Evolutionary conservation across 1,284 basidiomycete species (phyloP).

Genomic region (Ceratobasidium sp.): DNA sequence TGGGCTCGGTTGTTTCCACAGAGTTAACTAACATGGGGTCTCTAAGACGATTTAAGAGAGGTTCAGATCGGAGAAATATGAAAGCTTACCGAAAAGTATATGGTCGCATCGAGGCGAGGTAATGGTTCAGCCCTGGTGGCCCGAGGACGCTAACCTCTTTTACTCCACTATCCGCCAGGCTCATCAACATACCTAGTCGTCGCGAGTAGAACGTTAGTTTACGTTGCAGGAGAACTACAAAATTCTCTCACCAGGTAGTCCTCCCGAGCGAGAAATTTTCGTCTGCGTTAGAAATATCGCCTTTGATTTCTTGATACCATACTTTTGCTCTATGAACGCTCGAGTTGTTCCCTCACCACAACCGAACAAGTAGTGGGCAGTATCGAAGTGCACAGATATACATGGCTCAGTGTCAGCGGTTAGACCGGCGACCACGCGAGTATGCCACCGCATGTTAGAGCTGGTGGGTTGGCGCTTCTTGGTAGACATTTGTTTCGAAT

Average conservation of each 20-base stretch:
- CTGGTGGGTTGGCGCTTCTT: slow-evolving; percentile 29
- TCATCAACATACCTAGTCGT: slow-evolving; percentile 80
- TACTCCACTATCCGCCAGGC: slow-evolving; percentile 78
- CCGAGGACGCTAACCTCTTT: slow-evolving; percentile 74
- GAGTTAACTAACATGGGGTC: slow-evolving; percentile 65
- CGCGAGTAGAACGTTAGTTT: slow-evolving; percentile 21
- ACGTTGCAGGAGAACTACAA: background rate
- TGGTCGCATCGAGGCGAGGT: slow-evolving; percentile 76
- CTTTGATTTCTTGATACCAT: slow-evolving; percentile 73
- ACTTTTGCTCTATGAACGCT: slow-evolving; percentile 74
- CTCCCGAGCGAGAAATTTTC: slow-evolving; percentile 71
- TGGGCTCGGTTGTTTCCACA: slow-evolving; percentile 60
- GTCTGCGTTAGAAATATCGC: slow-evolving; percentile 81
- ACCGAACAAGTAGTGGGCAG: slow-evolving; percentile 88
- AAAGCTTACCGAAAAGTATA: slow-evolving; percentile 71
- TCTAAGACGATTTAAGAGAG: slow-evolving; percentile 56
- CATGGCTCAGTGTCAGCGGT: slow-evolving; percentile 84
- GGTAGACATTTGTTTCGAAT: slow-evolving; percentile 19
- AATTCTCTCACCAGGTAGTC: slow-evolving; percentile 73
- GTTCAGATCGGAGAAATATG: slow-evolving; percentile 25
- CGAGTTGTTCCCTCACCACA: slow-evolving; percentile 84
- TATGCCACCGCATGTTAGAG: slow-evolving; percentile 56
- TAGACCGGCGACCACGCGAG: slow-evolving; percentile 58
- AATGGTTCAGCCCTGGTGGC: slow-evolving; percentile 78
- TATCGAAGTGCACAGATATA: slow-evolving; percentile 79